These are phyloP conservation scores for Colletotrichum salicis DNA, from an alignment of 2,329 filamentous ascomycete genomes.

Conservation along the genomic window DNA sequence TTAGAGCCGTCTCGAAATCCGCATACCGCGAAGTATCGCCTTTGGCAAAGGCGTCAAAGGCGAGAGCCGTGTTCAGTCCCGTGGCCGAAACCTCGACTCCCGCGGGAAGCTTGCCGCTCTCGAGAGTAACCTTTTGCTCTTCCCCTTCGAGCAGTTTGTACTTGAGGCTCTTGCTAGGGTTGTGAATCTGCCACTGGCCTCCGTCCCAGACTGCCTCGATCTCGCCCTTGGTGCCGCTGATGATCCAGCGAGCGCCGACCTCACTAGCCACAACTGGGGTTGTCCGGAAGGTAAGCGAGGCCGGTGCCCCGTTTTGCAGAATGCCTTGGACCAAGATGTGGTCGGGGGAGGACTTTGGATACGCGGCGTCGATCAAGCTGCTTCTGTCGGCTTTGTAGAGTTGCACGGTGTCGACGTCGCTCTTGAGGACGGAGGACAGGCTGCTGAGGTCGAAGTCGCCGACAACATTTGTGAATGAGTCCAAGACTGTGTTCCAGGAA, in stretches of 20 bases:
- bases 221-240: constrained; percentile 50
- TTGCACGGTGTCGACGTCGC: constrained; percentile 36
- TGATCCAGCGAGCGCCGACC: constrained; percentile 45
- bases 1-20: constrained; percentile 40
- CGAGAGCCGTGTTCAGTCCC: constrained; percentile 37
- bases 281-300: constrained; percentile 43
- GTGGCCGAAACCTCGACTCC: constrained; percentile 22
- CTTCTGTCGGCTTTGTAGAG: constrained; percentile 39
- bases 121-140: background rate
- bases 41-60: constrained; percentile 39
- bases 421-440: constrained; percentile 42
- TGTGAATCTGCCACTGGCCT: constrained; percentile 36
- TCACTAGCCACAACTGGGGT: constrained; percentile 37
- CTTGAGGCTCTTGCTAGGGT: constrained; percentile 29
- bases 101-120: constrained; percentile 30
- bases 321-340: constrained; percentile 47
- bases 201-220: constrained; percentile 40
- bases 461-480: constrained; percentile 46
- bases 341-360: constrained; percentile 45
- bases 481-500: constrained; percentile 41
- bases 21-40: constrained; percentile 31
- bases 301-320: constrained; percentile 44
- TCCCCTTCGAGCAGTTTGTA: constrained; percentile 36
- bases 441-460: constrained; percentile 45
- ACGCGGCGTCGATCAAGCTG: constrained; percentile 38